phyloP scores from a whole-genome alignment of 441 rosid species.

The Gossypium gossypioides region DNA sequence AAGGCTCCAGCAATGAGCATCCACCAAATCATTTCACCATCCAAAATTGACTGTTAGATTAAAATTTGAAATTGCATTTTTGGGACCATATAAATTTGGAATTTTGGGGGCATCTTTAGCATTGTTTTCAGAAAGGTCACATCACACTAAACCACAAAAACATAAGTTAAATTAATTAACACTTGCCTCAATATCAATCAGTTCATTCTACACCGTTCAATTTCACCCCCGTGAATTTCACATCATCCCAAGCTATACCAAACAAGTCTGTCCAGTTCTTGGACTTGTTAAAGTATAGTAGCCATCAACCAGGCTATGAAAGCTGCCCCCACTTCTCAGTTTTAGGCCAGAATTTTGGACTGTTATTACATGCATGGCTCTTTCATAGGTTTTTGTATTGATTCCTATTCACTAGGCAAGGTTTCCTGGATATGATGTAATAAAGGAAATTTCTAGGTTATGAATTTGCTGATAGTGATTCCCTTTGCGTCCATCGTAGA shows the following conservation, averaged over 20 bases:
- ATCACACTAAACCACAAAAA: background rate
- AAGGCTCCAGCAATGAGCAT: background rate
- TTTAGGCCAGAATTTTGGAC: background rate
- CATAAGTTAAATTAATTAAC: background rate
- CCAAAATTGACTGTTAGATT: too few species aligned
- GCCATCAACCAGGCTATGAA: background rate
- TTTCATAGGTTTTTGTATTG: too few species aligned
- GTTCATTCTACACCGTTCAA: background rate
- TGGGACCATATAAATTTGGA: background rate
- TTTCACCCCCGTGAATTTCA: background rate
- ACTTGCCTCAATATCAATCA: background rate
- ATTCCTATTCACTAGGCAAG: too few species aligned
- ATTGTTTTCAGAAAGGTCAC: background rate
- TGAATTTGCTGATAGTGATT: too few species aligned
- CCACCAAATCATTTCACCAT: background rate
- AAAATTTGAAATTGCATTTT: too few species aligned
- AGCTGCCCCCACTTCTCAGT: background rate
- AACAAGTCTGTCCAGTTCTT: background rate
- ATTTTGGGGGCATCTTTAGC: background rate
- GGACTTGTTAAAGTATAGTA: background rate
- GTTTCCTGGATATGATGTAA: too few species aligned
- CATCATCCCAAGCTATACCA: background rate
- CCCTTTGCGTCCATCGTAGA: too few species aligned
- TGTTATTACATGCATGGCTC: too few species aligned
- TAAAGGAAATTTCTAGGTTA: too few species aligned